These are phyloP conservation scores for Mimosa pudica DNA, from an alignment of 306 rosid genomes.

Conservation along the genomic window DNA sequence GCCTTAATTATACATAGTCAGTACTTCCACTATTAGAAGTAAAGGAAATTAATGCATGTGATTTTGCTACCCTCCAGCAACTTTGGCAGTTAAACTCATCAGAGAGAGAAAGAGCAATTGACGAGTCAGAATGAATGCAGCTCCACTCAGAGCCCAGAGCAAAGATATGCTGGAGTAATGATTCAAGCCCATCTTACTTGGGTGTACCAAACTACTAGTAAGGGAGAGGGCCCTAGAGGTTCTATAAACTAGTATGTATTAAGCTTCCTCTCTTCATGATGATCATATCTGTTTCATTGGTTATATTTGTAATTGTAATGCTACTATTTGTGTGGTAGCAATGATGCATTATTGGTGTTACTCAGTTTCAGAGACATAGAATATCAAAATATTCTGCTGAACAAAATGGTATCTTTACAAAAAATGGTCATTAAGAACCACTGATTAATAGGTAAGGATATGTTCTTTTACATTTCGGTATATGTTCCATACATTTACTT, in stretches of 20 bases:
- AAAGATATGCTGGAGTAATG: constrained; percentile 66
- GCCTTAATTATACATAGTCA: no score
- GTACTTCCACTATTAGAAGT: no score
- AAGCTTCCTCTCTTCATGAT: constrained; percentile 7
- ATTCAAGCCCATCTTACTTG: constrained; percentile 53
- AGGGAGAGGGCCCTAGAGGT: constrained; percentile 72
- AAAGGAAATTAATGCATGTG: constrained; percentile 32
- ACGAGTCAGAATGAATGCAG: constrained; percentile 66
- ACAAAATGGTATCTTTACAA: no score
- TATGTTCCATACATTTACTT: no score
- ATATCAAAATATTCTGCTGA: no score
- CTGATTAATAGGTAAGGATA: no score
- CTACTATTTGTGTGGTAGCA: constrained; percentile 41
- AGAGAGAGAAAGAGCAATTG: constrained; percentile 66
- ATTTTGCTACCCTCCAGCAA: constrained; percentile 71
- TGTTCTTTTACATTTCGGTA: no score
- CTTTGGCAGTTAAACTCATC: constrained; percentile 68
- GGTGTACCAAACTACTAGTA: constrained; percentile 43
- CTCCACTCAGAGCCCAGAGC: constrained; percentile 71
- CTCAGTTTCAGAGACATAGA: constrained; percentile 17
- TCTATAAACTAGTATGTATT: constrained; percentile 47
- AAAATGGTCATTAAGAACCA: no score
- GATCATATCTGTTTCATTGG: background rate
- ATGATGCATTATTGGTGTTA: constrained; percentile 52
- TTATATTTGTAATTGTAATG: background rate